Conservation (phyloP, 257 asterid genomes). For the Parsonsia alboflavescens region DNA sequence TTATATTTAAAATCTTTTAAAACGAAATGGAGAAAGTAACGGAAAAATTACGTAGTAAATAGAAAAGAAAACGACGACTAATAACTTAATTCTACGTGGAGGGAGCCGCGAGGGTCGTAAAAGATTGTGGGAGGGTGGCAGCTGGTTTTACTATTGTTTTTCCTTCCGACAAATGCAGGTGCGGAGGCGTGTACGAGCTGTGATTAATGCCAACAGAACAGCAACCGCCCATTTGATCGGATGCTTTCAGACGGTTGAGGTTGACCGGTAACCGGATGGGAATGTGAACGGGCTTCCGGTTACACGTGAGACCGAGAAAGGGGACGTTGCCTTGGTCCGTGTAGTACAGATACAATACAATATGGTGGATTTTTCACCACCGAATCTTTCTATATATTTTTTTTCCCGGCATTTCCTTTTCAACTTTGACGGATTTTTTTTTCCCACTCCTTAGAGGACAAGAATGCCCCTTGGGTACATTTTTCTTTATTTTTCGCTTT, state of each 20-base stretch:
- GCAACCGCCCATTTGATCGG: constrained; percentile 29
- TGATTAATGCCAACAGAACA: constrained; percentile 9
- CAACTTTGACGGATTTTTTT: constrained; percentile 8
- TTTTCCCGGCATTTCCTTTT: constrained; percentile 15
- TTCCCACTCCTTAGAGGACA: constrained; percentile 11
- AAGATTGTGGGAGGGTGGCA: too few species aligned
- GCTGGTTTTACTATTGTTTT: background rate
- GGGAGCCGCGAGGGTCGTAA: too few species aligned
- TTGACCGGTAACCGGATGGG: constrained; percentile 54
- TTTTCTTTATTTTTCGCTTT: background rate
- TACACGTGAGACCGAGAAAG: constrained; percentile 26
- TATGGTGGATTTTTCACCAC: background rate
- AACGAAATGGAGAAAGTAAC: too few species aligned
- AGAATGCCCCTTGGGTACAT: constrained; percentile 11
- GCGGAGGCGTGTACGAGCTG: constrained; percentile 47
- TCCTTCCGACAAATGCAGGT: constrained; percentile 39
- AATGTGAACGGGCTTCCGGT: constrained; percentile 36
- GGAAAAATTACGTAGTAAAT: too few species aligned
- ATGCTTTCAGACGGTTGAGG: constrained; percentile 29
- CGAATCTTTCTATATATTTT: constrained; percentile 4
- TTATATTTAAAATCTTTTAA: too few species aligned
- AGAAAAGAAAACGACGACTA: too few species aligned
- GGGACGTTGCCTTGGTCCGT: background rate
- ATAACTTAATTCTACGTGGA: too few species aligned
- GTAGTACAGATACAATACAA: background rate